Evolutionary conservation across 257 asterid species (phyloP).

Genomic region (Ligustrum vulgare): DNA sequence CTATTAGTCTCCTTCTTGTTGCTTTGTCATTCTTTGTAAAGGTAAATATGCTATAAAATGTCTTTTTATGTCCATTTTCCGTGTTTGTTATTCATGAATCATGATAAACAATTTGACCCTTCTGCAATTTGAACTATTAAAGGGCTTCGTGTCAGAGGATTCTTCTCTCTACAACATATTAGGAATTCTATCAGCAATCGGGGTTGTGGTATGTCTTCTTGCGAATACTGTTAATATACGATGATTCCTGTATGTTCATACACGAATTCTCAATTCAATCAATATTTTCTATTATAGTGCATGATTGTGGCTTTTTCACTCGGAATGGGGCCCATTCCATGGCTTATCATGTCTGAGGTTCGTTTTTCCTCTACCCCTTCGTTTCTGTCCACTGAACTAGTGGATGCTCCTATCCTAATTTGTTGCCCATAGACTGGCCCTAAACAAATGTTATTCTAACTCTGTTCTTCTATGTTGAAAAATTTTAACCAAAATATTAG

Average conservation of each 20-base stretch:
- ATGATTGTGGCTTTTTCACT: constrained; percentile 78
- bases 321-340: constrained; percentile 96
- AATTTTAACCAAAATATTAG: background rate
- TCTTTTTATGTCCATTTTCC: background rate
- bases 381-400: no score
- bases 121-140: constrained; percentile 18
- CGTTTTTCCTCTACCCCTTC: constrained; percentile 9
- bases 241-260: constrained; percentile 13
- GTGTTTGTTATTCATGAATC: background rate
- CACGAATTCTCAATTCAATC: background rate
- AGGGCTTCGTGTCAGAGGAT: constrained; percentile 51
- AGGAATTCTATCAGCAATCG: constrained; percentile 38
- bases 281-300: constrained; percentile 39
- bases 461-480: background rate
- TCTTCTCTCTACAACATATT: constrained; percentile 51
- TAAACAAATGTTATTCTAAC: background rate
- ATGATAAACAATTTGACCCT: constrained; percentile 15
- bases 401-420: no score
- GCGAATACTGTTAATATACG: background rate
- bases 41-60: constrained; percentile 41
- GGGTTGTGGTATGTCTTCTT: constrained; percentile 47
- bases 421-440: no score
- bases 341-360: constrained; percentile 99
- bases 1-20: constrained; percentile 75
- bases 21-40: constrained; percentile 71